phyloP scores from a whole-genome alignment of 176 grass and related monocot genomes.

The Microstegium vimineum region DNA sequence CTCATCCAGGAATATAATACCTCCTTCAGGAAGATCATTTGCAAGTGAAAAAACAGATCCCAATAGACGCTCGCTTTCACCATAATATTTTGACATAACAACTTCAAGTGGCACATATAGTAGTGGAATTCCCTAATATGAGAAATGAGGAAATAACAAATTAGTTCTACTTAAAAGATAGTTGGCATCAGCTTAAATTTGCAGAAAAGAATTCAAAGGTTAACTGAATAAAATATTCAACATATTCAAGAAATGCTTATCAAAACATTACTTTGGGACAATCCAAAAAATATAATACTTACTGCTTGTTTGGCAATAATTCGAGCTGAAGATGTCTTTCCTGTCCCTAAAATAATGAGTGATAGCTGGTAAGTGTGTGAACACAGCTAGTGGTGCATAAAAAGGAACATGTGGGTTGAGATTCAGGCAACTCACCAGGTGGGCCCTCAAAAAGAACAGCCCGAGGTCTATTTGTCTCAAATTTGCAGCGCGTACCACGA shows the following conservation, averaged over 20 bases:
- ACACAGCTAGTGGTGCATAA: neutral
- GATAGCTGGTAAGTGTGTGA: neutral
- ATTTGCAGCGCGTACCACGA: constrained; percentile 70
- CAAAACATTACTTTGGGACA: neutral
- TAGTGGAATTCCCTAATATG: constrained; percentile 77
- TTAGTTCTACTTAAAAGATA: constrained; percentile 2
- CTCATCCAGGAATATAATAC: constrained; percentile 97
- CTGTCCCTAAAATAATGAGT: constrained; percentile 57
- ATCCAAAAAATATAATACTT: constrained; percentile 30
- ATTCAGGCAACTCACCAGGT: constrained; percentile 51
- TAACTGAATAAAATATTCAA: neutral
- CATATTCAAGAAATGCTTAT: neutral
- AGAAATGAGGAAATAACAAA: neutral
- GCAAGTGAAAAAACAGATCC: constrained; percentile 95
- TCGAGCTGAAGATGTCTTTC: constrained; percentile 91
- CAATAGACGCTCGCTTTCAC: constrained; percentile 84
- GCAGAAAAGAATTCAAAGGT: neutral
- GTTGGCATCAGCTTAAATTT: neutral
- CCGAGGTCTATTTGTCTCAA: constrained; percentile 88
- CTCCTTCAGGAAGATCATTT: constrained; percentile 88
- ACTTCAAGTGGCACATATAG: constrained; percentile 94
- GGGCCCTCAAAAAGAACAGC: constrained; percentile 97
- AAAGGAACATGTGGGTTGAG: neutral
- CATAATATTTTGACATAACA: constrained; percentile 99
- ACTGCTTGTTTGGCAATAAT: constrained; percentile 98